Evolutionary conservation across 78 protist species (phyloP), one percentile per base, ranked within the genome.

Genomic region (Anaeramoeba flamelloides): DNA sequence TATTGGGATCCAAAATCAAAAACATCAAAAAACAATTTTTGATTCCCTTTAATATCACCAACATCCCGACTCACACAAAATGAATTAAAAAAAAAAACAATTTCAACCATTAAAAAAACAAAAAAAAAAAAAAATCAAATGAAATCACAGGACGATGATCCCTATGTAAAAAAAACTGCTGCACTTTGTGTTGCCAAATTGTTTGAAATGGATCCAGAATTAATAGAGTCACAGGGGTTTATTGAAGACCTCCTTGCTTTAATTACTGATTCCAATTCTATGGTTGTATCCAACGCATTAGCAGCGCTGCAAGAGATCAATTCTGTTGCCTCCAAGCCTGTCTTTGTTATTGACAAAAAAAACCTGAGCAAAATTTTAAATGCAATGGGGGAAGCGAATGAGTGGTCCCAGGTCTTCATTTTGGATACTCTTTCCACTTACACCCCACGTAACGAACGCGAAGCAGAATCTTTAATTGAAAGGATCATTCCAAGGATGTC

Each of bases 81-180:
- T n/a, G n/a, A n/a, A n/a, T n/a, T 64, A 30, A 64, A 64, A 64
- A 64, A 30, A 64, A n/a, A 64, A n/a, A 64, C 30, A 64, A n/a
- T n/a, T 64, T n/a, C 74, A 64, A n/a, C 30, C 74, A 64, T 64
- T n/a, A 30, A 64, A 64, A 30, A 64, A n/a, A 64, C 38, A n/a
- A 64, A n/a, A 64, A 64, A n/a, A 30, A 30, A n/a, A 64, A 30
- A n/a, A 64, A n/a, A 30, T n/a, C n/a, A n/a, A n/a, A n/a, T n/a
- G n/a, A n/a, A n/a, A n/a, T n/a, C n/a, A n/a, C n/a, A 85, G 77
- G 97, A 96, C 74, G 77, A 74, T 41, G 99, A 94, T 78, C 97
- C 99, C 39, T 96, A 96, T 82, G 99, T 97, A 31, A 86, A 96
- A 76, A 95, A 96, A 85, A 96, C 98, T 0, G 97, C 99, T 39